These are phyloP conservation scores for Aaosphaeria pasadenensis DNA, from an alignment of 2,329 filamentous ascomycete genomes.

Conservation along the genomic window DNA sequence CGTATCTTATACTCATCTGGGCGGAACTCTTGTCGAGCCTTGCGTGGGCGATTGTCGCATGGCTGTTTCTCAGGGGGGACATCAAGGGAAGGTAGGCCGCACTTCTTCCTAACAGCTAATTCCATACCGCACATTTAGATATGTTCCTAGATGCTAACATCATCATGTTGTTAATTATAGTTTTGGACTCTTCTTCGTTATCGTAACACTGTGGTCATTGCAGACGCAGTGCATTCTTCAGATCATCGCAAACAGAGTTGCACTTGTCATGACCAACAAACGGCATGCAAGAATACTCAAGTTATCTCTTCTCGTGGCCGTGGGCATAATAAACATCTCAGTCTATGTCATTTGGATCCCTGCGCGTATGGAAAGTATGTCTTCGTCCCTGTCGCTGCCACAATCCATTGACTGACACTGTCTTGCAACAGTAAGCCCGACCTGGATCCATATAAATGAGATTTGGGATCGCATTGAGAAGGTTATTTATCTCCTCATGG, in stretches of 20 bases:
- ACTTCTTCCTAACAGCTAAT: not conserved
- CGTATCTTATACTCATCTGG: slow-evolving; percentile 47
- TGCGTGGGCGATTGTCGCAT: slow-evolving; percentile 39
- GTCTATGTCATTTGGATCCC: slow-evolving; percentile 53
- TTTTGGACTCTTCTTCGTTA: slow-evolving; percentile 1
- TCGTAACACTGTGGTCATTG: slow-evolving; percentile 42
- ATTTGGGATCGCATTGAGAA: slow-evolving; percentile 52
- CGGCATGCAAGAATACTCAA: slow-evolving; percentile 38
- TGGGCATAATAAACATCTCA: slow-evolving; percentile 47
- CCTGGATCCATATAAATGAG: slow-evolving; percentile 42
- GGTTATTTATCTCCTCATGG: slow-evolving; percentile 46
- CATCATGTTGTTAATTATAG: not conserved
- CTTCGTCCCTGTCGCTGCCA: no score
- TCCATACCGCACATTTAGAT: not conserved
- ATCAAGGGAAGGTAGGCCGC: slow-evolving; percentile 28
- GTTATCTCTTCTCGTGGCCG: slow-evolving; percentile 37
- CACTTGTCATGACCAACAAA: slow-evolving; percentile 40
- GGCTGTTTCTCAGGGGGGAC: slow-evolving; percentile 38
- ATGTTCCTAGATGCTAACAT: no score
- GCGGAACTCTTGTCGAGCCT: slow-evolving; percentile 42
- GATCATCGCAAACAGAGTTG: slow-evolving; percentile 51
- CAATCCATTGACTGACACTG: no score
- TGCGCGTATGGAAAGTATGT: slow-evolving; percentile 36
- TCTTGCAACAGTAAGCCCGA: slow-evolving; percentile 19
- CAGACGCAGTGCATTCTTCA: slow-evolving; percentile 49